phyloP scores from a whole-genome alignment of 139 green algal species.

The Chlamydomonas schloesseri region DNA sequence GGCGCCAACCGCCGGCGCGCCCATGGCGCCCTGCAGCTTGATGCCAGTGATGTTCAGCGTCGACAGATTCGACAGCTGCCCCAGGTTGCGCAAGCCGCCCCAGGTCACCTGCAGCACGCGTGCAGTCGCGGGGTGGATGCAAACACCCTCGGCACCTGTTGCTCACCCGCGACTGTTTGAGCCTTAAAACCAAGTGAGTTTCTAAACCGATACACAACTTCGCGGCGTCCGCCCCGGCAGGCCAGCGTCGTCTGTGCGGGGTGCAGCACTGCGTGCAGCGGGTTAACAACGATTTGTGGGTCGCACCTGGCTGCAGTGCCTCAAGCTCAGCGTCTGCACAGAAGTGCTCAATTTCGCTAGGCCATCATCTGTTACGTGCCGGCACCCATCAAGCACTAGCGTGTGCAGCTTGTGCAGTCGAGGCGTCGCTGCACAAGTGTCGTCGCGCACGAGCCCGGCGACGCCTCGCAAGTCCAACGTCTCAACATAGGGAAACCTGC shows the following conservation, averaged over 20 bases:
- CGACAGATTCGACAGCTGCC: not conserved
- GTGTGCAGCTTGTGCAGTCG: not conserved
- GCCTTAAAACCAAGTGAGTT: too few species aligned
- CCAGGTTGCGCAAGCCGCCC: not conserved
- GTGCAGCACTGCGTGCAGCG: not conserved
- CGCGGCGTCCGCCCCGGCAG: too few species aligned
- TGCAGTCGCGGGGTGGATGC: too few species aligned
- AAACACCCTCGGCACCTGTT: not conserved
- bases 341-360: not conserved
- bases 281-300: not conserved
- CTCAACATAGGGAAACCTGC: conserved; percentile 15
- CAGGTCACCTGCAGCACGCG: not conserved
- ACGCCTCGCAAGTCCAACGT: not conserved
- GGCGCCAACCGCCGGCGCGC: too few species aligned
- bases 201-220: too few species aligned
- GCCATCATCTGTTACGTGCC: not conserved
- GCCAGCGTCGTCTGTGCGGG: too few species aligned
- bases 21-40: not conserved
- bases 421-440: not conserved
- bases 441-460: not conserved
- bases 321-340: not conserved
- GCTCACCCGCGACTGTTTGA: too few species aligned
- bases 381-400: not conserved
- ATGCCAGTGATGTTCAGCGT: conserved; percentile 24
- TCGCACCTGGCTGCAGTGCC: conserved; percentile 14